Evolutionary conservation across 2,329 filamentous ascomycete species (phyloP).

Genomic region (Neonectria neomacrospora): DNA sequence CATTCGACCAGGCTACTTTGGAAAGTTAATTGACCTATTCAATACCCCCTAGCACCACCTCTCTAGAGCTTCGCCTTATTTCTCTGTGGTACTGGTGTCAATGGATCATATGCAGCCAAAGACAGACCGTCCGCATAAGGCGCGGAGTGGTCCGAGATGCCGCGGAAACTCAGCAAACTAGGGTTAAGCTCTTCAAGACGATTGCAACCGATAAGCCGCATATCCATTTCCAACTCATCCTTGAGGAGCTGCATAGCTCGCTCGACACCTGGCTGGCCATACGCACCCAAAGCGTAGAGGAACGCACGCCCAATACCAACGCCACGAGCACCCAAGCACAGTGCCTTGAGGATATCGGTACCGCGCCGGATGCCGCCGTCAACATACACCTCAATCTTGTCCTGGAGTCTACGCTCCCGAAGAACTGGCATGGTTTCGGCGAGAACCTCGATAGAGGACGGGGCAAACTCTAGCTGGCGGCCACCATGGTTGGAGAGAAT

Average conservation of each 20-base stretch:
- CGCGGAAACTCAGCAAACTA: constrained; percentile 80
- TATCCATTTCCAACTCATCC: constrained; percentile 99
- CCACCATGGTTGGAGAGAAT: constrained; percentile 97
- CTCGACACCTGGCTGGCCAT: constrained; percentile 87
- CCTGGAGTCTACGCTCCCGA: constrained; percentile 75
- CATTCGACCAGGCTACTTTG: no score
- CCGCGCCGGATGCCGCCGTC: constrained; percentile 91
- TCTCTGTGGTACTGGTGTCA: constrained; percentile 63
- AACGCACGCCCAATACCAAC: constrained; percentile 96
- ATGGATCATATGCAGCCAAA: constrained; percentile 61
- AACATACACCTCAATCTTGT: constrained; percentile 86
- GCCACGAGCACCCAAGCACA: constrained; percentile 90
- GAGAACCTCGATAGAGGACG: constrained; percentile 88
- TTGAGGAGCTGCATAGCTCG: constrained; percentile 91
- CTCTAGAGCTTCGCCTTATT: constrained; percentile 62
- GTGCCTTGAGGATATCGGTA: constrained; percentile 94
- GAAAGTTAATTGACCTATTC: no score
- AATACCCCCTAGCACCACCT: not conserved
- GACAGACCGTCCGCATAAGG: constrained; percentile 62
- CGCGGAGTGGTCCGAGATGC: constrained; percentile 66
- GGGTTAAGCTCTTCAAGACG: constrained; percentile 82
- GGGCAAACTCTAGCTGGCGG: constrained; percentile 90
- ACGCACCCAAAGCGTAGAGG: constrained; percentile 94
- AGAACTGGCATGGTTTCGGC: constrained; percentile 93
- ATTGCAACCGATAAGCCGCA: constrained; percentile 88